Evolutionary conservation across 2,329 filamentous ascomycete genomes (phyloP).

Genomic region (Aureobasidium sp.): DNA sequence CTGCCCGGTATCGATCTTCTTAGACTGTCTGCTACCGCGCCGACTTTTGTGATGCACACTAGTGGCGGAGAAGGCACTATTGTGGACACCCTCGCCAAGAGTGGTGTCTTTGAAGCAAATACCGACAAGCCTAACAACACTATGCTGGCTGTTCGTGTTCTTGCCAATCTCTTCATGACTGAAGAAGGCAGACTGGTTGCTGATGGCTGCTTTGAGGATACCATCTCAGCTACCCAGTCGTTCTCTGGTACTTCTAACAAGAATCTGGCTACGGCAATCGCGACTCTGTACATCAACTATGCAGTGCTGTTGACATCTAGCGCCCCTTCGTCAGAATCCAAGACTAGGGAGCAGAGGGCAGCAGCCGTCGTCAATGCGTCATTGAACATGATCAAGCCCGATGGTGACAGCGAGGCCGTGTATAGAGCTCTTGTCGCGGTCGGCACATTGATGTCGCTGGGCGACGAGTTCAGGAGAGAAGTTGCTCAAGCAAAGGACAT

Average conservation of each 20-base stretch:
- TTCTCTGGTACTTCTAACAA: constrained; percentile 46
- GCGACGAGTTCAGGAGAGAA: constrained; percentile 52
- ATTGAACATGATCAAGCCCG: constrained; percentile 26
- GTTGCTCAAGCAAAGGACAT: constrained; percentile 53
- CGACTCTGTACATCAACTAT: constrained; percentile 79
- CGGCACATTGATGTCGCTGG: constrained; percentile 65
- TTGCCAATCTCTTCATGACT: constrained; percentile 79
- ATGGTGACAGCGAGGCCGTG: constrained; percentile 69
- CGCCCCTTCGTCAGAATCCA: constrained; percentile 24
- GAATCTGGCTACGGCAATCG: constrained; percentile 74
- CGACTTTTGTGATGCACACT: constrained; percentile 56
- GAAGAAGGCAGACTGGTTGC: constrained; percentile 57
- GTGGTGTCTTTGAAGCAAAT: constrained; percentile 50
- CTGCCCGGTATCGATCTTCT: constrained; percentile 81
- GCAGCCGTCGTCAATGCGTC: constrained; percentile 28
- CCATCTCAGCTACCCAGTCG: constrained; percentile 56
- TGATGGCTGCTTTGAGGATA: constrained; percentile 51
- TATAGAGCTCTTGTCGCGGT: constrained; percentile 76
- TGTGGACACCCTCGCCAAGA: constrained; percentile 52
- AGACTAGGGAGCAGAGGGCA: constrained; percentile 26
- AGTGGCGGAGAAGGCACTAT: constrained; percentile 51
- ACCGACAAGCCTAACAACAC: constrained; percentile 64
- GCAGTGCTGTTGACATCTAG: constrained; percentile 58
- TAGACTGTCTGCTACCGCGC: constrained; percentile 67
- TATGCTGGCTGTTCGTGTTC: constrained; percentile 76